Percentiles rank a stretch among this genome's conserved stretches.
Evolutionary conservation across 2,329 filamentous ascomycete genomes (phyloP).

Genomic region (Colletotrichum sp.): DNA sequence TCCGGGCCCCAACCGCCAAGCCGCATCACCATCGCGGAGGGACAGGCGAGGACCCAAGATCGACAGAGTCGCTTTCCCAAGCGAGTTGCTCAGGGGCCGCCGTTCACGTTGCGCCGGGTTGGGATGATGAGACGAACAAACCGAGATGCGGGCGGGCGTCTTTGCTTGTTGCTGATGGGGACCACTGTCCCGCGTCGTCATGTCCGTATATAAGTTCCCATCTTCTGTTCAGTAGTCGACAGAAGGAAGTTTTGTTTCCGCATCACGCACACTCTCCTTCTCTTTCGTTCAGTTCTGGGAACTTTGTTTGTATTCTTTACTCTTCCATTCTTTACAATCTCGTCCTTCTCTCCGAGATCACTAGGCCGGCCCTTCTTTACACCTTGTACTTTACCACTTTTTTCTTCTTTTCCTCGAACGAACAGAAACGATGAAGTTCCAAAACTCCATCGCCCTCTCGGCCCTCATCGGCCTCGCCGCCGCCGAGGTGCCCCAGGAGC

Average conservation of each 20-base stretch:
- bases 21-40: neutral
- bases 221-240: neutral
- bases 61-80: neutral
- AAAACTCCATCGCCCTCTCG: slow-evolving; percentile 12
- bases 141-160: neutral
- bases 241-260: neutral
- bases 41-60: neutral
- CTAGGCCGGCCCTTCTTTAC: slow-evolving; percentile 22
- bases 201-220: slow-evolving; percentile 11
- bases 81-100: neutral
- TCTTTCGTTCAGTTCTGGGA: slow-evolving; percentile 26
- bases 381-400: neutral
- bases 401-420: neutral
- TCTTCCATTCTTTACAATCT: slow-evolving; percentile 11
- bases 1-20: slow-evolving; percentile 4
- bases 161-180: neutral
- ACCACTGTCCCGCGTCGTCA: neutral
- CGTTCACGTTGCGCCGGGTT: neutral
- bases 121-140: slow-evolving; percentile 3
- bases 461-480: slow-evolving; percentile 13
- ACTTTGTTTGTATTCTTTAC: slow-evolving; percentile 10
- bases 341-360: slow-evolving; percentile 7
- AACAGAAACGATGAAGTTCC: slow-evolving; percentile 20
- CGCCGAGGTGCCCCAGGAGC: slow-evolving; percentile 60
- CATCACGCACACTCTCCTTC: slow-evolving; percentile 5